These are phyloP conservation scores for Solioccasus polychromus DNA, from an alignment of 768 basidiomycete genomes.

Conservation along the genomic window DNA sequence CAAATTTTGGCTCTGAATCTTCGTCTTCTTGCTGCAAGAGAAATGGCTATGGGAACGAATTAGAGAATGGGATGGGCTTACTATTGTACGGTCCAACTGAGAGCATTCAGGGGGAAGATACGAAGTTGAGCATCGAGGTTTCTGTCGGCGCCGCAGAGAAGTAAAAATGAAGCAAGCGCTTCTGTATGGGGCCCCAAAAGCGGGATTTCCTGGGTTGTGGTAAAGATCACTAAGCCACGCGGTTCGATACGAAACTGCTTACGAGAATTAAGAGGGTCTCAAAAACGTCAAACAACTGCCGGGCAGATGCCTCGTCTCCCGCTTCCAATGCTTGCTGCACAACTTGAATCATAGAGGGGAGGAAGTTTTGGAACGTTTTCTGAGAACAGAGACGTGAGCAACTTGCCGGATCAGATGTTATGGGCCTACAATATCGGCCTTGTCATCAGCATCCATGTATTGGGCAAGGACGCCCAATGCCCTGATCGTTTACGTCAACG, in stretches of 20 bases:
- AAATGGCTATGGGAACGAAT: not conserved
- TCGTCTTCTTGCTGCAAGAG: conserved; percentile 83
- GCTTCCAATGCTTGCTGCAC: conserved; percentile 79
- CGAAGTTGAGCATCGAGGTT: conserved; percentile 76
- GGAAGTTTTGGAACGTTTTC: conserved; percentile 84
- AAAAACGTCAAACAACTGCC: conserved; percentile 91
- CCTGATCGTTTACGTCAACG: conserved; percentile 34
- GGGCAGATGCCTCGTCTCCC: conserved; percentile 76
- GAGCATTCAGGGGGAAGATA: conserved; percentile 85
- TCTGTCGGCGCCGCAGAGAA: conserved; percentile 78
- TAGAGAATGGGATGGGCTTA: conserved; percentile 33
- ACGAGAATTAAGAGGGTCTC: conserved; percentile 94
- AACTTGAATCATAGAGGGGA: conserved; percentile 87
- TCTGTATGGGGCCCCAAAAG: conserved; percentile 85
- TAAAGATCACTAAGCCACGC: conserved; percentile 4
- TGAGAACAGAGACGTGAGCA: conserved; percentile 26
- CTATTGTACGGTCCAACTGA: conserved; percentile 98
- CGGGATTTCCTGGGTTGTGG: conserved; percentile 74
- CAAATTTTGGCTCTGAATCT: conserved; percentile 82
- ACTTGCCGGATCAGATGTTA: not conserved
- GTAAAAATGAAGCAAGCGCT: conserved; percentile 84
- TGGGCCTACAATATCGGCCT: conserved; percentile 72
- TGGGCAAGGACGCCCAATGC: conserved; percentile 92
- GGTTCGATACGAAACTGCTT: conserved; percentile 27
- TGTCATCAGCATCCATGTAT: conserved; percentile 87